Conservation (phyloP, 1,139 yeast species). For the Sugiyamaella grinbergsii region DNA sequence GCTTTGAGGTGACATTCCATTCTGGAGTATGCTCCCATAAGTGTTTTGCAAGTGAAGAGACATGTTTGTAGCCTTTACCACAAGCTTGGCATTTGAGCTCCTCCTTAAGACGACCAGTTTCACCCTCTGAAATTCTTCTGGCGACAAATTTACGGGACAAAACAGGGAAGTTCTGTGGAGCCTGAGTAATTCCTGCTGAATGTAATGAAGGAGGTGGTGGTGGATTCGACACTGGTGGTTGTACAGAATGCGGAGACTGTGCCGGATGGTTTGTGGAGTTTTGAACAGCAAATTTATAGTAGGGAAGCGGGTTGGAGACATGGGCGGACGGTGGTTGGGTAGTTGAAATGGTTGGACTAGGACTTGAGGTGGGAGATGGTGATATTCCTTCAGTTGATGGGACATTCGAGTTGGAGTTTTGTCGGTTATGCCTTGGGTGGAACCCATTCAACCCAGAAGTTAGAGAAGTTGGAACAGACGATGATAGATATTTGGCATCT, state of each 20-base stretch:
- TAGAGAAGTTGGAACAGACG: constrained; percentile 15
- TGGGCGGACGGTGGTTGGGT: constrained; percentile 1
- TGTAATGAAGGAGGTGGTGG: background rate
- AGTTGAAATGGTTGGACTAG: constrained; percentile 4
- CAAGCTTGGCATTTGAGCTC: constrained; percentile 86
- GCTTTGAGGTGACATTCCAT: constrained; percentile 82
- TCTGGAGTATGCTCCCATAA: constrained; percentile 91
- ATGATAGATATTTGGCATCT: constrained; percentile 15
- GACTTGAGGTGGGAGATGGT: constrained; percentile 10
- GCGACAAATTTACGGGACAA: constrained; percentile 76
- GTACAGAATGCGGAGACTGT: constrained; percentile 2
- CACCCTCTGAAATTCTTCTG: constrained; percentile 81
- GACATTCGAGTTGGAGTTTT: constrained; percentile 1
- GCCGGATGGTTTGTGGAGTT: constrained; percentile 14
- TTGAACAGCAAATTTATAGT: constrained; percentile 21
- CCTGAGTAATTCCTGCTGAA: constrained; percentile 2
- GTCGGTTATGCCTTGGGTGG: constrained; percentile 3
- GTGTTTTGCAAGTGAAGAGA: constrained; percentile 73
- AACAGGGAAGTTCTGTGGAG: constrained; percentile 25
- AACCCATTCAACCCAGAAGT: constrained; percentile 7
- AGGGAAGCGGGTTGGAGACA: constrained; percentile 10
- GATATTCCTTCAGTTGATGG: constrained; percentile 1
- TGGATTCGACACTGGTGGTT: constrained; percentile 1
- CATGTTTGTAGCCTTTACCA: constrained; percentile 87
- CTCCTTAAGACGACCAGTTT: constrained; percentile 78